Evolutionary conservation across 345 rosid genomes (phyloP).

Genomic region (Eutrema yunnanense): DNA sequence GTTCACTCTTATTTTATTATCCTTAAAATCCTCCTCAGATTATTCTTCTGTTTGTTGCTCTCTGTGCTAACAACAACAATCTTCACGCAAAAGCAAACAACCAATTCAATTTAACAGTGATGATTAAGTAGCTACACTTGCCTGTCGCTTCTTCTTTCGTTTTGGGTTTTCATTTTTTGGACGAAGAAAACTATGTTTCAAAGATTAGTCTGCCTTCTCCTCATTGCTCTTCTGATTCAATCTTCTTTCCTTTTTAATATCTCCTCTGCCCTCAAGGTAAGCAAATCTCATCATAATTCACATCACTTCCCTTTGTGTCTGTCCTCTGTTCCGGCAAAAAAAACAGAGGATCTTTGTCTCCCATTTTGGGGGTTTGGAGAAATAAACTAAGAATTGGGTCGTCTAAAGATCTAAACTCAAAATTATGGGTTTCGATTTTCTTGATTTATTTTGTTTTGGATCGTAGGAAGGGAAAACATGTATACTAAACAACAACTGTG

Average conservation of each 20-base stretch:
- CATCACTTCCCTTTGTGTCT: background rate
- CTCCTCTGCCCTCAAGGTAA: conserved; percentile 63
- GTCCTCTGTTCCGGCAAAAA: background rate
- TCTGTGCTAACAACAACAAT: background rate
- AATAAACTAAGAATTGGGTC: background rate
- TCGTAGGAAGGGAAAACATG: conserved; percentile 75
- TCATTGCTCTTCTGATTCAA: conserved; percentile 24
- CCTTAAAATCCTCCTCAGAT: conserved; percentile 20
- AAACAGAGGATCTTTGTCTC: background rate
- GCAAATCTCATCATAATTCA: background rate
- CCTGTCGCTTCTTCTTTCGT: background rate
- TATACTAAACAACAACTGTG: conserved; percentile 41
- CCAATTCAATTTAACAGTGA: background rate
- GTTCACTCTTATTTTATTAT: conserved; percentile 16
- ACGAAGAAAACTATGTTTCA: conserved; percentile 27
- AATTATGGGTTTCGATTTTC: background rate
- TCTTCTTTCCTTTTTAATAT: conserved; percentile 29
- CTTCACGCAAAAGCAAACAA: conserved; percentile 22
- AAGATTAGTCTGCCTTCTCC: conserved; percentile 21
- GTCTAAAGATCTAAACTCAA: background rate
- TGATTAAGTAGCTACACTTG: conserved; percentile 10
- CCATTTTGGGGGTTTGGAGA: background rate
- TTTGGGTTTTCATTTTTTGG: background rate
- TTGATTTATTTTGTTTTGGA: conserved; percentile 2
- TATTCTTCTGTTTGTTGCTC: background rate